A percentile compares a stretch with the other conserved stretches of the same genome.
phyloP scores from a whole-genome alignment of 2,329 filamentous ascomycete genomes.

The Ampelomyces quisqualis region DNA sequence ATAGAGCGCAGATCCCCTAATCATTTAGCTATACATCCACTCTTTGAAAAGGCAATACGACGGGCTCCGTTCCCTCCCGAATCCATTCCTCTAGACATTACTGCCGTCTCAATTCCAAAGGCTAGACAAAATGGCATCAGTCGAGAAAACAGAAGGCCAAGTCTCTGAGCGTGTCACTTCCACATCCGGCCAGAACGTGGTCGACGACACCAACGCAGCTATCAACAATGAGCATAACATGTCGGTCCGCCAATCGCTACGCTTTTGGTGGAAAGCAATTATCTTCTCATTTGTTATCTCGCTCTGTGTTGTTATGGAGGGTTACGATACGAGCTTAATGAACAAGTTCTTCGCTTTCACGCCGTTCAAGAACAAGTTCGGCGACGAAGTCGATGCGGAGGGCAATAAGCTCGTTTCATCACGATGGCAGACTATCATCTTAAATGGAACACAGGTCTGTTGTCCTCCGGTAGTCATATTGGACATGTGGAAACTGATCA shows the following conservation, averaged over 20 bases:
- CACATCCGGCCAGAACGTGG: constrained; percentile 10
- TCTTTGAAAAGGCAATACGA: too few species aligned
- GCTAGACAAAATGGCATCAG: constrained; percentile 9
- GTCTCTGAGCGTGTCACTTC: constrained; percentile 22
- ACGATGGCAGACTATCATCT: constrained; percentile 47
- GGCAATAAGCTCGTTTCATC: constrained; percentile 44
- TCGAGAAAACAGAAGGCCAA: constrained; percentile 22
- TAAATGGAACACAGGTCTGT: constrained; percentile 46
- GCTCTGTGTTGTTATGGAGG: constrained; percentile 85
- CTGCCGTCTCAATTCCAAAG: too few species aligned
- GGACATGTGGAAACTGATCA: constrained; percentile 10
- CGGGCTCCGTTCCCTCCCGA: too few species aligned
- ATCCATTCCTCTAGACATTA: too few species aligned
- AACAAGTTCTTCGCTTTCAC: constrained; percentile 68
- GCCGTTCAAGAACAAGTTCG: constrained; percentile 46
- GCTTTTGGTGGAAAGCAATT: constrained; percentile 80
- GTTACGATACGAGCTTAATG: constrained; percentile 76
- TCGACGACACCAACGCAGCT: constrained; percentile 23
- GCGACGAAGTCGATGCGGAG: constrained; percentile 36
- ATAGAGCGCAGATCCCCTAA: constrained; percentile 9
- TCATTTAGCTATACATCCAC: background rate
- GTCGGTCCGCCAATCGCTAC: constrained; percentile 67
- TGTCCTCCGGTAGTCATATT: background rate
- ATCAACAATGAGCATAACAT: constrained; percentile 49
- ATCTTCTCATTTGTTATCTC: constrained; percentile 79